phyloP scores from a whole-genome alignment of 768 basidiomycete species.

The Pulveroboletus sp. region DNA sequence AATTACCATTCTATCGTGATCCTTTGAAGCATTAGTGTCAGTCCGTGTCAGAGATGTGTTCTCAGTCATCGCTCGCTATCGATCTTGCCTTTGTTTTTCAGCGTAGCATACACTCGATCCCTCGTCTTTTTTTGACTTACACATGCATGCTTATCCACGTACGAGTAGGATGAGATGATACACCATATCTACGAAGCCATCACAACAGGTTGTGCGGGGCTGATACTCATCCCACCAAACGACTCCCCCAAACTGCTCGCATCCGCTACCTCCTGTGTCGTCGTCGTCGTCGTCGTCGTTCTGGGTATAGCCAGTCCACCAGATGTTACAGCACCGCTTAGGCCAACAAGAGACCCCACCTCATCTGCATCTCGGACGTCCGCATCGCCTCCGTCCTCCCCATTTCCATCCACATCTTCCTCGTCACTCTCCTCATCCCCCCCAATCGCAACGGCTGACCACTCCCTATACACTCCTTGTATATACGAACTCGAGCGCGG shows the following conservation, averaged over 20 bases:
- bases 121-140: not conserved
- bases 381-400: slow-evolving; percentile 37
- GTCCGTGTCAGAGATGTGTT: too few relatives aligned
- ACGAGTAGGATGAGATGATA: too few relatives aligned
- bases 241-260: slow-evolving; percentile 62
- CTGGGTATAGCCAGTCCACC: too few relatives aligned
- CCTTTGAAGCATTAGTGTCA: not conserved
- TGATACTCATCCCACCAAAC: slow-evolving; percentile 83
- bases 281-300: not conserved
- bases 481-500: slow-evolving; percentile 77
- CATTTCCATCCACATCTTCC: slow-evolving; percentile 54
- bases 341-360: too few relatives aligned
- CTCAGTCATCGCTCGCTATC: too few relatives aligned
- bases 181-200: slow-evolving; percentile 8
- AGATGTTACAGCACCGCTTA: too few relatives aligned
- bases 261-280: slow-evolving; percentile 28
- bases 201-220: slow-evolving; percentile 44
- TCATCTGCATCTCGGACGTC: too few relatives aligned
- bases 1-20: slow-evolving; percentile 20
- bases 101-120: not conserved
- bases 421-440: slow-evolving; percentile 73
- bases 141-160: not conserved
- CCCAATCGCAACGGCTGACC: slow-evolving; percentile 73
- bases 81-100: not conserved
- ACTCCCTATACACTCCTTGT: slow-evolving; percentile 84